Base-by-base conservation (phyloP, 441 rosid species). In the Brassica hybrid region DNA sequence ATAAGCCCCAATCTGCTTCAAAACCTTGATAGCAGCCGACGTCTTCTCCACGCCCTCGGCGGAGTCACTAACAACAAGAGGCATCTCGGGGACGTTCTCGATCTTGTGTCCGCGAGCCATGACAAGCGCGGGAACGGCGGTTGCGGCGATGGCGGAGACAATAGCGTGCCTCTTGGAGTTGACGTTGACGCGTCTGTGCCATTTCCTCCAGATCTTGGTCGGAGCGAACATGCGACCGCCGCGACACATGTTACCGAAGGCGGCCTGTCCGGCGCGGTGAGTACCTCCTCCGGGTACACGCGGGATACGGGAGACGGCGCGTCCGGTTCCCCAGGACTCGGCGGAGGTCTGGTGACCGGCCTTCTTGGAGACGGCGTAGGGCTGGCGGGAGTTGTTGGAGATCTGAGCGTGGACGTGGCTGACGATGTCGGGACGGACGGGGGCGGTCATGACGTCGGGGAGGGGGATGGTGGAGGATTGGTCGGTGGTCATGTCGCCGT, bases 171-270 rank as follows among this genome's bases (percentile, higher is more conserved):
- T 65, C 83, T 89, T 95, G 88, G 86, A 91, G 82, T 90, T 93
- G 3, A 93, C 89, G 65, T 91, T 93, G 75, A 95, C 77, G 68
- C 88, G 88, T 1, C 98, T 81, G 85, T 95, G 99, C 99, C 99
- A 95, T n/a, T 89, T 85, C 50, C 99, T 92, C 97, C 97, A 93
- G 94, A 88, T 93, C 91, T 89, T 93, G 30, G 99, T 95, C 0
- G 99, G 99, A 21, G 99, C 99, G 66, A 95, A 95, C 99, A 95
- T 95, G 17, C 99, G 86, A 0, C 99, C 99, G 17, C 99, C 99
- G 0, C 99, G 96, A 69, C 99, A 95, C 99, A 95, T 95, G 91
- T 95, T 95, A 4, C 99, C 99, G 52, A 90, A 95, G 13, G 99
- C 99, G 0, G 94, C 99, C 81, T 95, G 99, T 21, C 99, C 99